Percentiles rank a stretch among this genome's conserved stretches.
phyloP scores from a whole-genome alignment of 306 rosid species.

The Acacia acuminata region DNA sequence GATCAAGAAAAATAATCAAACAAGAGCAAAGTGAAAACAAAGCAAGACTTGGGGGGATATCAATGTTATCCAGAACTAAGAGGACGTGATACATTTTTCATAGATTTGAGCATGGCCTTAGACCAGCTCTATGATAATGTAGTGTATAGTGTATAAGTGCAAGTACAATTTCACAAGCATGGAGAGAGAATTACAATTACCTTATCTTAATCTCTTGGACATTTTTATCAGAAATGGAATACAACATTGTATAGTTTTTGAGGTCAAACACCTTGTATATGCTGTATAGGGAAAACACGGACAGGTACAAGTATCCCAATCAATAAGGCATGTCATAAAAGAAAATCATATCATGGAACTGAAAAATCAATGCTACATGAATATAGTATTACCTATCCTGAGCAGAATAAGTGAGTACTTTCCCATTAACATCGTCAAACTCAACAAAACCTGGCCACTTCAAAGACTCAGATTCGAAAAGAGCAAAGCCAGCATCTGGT shows the following conservation, averaged over 20 bases:
- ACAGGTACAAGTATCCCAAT: slow-evolving; percentile 17
- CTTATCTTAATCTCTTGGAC: slow-evolving; percentile 98
- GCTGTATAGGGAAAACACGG: slow-evolving; percentile 36
- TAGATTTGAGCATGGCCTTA: not conserved
- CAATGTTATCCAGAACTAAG: slow-evolving; percentile 14
- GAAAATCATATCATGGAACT: slow-evolving; percentile 15
- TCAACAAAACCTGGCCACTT: slow-evolving; percentile 99
- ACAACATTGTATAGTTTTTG: slow-evolving; percentile 89
- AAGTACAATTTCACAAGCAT: slow-evolving; percentile 17
- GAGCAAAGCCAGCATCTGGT: slow-evolving; percentile 95
- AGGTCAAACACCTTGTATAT: slow-evolving; percentile 96
- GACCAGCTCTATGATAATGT: slow-evolving; percentile 14
- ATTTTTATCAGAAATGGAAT: slow-evolving; percentile 87
- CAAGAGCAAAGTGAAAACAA: slow-evolving; percentile 15
- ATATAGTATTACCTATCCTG: slow-evolving; percentile 65
- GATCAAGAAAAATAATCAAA: slow-evolving; percentile 34
- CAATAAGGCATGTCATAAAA: slow-evolving; percentile 15
- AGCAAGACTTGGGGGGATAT: not conserved
- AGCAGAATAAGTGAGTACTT: slow-evolving; percentile 93
- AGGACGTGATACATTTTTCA: not conserved
- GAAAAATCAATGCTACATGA: not conserved
- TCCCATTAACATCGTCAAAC: slow-evolving; percentile 98
- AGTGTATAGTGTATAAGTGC: not conserved
- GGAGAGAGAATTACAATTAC: slow-evolving; percentile 51
- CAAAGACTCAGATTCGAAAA: slow-evolving; percentile 91